phyloP scores from a whole-genome alignment of 139 green algal species.

The Edaphochlamys debaryana region DNA sequence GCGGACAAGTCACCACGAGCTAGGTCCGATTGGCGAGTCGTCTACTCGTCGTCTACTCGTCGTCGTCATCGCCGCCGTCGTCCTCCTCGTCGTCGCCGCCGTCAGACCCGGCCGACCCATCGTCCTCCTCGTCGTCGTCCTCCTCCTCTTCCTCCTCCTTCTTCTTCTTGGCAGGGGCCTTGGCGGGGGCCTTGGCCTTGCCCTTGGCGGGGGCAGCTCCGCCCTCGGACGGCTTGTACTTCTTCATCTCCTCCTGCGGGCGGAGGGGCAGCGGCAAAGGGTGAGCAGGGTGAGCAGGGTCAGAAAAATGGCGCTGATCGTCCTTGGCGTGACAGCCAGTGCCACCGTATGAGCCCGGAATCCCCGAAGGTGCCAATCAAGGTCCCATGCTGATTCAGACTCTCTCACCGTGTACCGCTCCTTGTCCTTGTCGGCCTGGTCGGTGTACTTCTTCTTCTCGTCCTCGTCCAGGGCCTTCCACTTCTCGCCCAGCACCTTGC shows the following conservation, averaged over 20 bases:
- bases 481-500: slow-evolving; percentile 77
- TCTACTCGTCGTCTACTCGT: slow-evolving; percentile 34
- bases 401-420: slow-evolving; percentile 70
- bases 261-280: no score
- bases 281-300: no score
- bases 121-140: not conserved
- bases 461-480: slow-evolving; percentile 78
- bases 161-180: not conserved
- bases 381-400: no score
- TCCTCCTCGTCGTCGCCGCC: not conserved
- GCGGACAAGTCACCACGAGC: no score
- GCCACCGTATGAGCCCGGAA: no score
- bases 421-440: slow-evolving; percentile 59
- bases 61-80: not conserved
- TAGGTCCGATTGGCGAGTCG: no score
- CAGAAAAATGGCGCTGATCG: no score
- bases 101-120: not conserved
- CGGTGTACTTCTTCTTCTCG: slow-evolving; percentile 71
- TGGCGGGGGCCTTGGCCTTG: not conserved
- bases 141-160: not conserved
- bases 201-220: not conserved
- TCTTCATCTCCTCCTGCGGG: slow-evolving; percentile 72
- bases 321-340: no score
- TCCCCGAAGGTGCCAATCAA: no score
- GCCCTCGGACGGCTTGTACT: slow-evolving; percentile 62